phyloP scores from a whole-genome alignment of 306 rosid species.

The Fragaria ananassa region DNA sequence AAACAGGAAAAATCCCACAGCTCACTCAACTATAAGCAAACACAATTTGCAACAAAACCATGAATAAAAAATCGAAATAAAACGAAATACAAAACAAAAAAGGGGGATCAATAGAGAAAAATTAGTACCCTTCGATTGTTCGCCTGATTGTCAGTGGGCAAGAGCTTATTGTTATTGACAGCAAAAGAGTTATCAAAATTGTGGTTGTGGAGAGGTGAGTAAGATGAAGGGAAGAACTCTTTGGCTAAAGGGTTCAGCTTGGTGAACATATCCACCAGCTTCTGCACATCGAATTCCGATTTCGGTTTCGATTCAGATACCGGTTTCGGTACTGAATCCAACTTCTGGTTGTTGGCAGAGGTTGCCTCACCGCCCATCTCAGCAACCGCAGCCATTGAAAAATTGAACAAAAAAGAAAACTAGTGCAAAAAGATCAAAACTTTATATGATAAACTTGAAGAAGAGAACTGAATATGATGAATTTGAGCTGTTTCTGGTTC shows the following conservation, averaged over 20 bases:
- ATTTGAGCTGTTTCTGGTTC: conserved; percentile 12
- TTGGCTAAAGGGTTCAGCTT: conserved; percentile 90
- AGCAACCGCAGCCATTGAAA: conserved; percentile 82
- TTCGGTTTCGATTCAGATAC: conserved; percentile 53
- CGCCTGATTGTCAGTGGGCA: conserved; percentile 43
- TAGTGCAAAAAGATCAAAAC: conserved; percentile 17
- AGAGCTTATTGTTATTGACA: conserved; percentile 41
- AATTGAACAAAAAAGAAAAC: conserved; percentile 1
- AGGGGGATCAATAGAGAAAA: conserved; percentile 35
- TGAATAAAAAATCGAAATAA: neutral
- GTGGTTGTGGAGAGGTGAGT: conserved; percentile 50
- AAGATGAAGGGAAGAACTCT: conserved; percentile 83
- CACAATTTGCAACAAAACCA: conserved; percentile 5
- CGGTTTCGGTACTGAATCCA: conserved; percentile 57
- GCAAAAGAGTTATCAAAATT: conserved; percentile 45
- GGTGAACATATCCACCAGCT: conserved; percentile 88
- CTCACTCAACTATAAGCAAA: conserved; percentile 3
- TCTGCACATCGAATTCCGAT: conserved; percentile 76
- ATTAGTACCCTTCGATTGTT: conserved; percentile 70
- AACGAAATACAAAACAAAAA: neutral
- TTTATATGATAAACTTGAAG: neutral
- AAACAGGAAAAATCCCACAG: conserved; percentile 4
- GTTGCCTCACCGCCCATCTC: conserved; percentile 68
- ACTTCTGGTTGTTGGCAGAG: conserved; percentile 59
- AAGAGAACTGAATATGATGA: neutral